A percentile compares a stretch with the other conserved stretches of the same genome.
phyloP scores from a whole-genome alignment of 2,329 filamentous ascomycete genomes.

The Dothiorella sarmentorum region DNA sequence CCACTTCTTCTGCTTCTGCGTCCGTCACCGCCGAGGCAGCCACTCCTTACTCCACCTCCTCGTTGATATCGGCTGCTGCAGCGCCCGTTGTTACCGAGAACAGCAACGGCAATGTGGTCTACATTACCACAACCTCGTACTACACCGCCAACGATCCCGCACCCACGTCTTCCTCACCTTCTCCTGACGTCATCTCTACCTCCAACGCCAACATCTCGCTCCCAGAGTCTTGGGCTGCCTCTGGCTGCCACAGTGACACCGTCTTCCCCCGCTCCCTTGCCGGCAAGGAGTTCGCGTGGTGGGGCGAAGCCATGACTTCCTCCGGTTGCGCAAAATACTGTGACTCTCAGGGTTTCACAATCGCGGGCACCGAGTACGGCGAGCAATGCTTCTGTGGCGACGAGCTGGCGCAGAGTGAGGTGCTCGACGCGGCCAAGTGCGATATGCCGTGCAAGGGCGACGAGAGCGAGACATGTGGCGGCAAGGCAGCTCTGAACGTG shows the following conservation, averaged over 20 bases:
- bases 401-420: conserved; percentile 17
- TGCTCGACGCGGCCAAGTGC: conserved; percentile 7
- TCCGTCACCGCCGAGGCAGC: not conserved
- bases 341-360: conserved; percentile 29
- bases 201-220: not conserved
- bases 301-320: conserved; percentile 10
- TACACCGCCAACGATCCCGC: conserved; percentile 2
- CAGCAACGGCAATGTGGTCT: conserved; percentile 4
- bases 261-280: conserved; percentile 9
- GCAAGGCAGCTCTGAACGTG: not conserved
- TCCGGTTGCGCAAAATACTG: conserved; percentile 31
- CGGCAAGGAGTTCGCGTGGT: conserved; percentile 7
- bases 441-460: conserved; percentile 16
- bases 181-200: not conserved
- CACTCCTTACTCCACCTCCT: not conserved
- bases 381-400: conserved; percentile 23
- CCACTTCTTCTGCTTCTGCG: conserved; percentile 2
- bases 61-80: not conserved
- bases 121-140: conserved; percentile 4
- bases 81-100: conserved; percentile 6
- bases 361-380: conserved; percentile 31
- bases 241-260: conserved; percentile 15
- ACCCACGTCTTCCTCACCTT: conserved; percentile 7
- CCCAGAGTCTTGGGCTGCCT: not conserved
- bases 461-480: conserved; percentile 9